Conservation (phyloP, 768 basidiomycete genomes). For the Boletus tylopilopsis region DNA sequence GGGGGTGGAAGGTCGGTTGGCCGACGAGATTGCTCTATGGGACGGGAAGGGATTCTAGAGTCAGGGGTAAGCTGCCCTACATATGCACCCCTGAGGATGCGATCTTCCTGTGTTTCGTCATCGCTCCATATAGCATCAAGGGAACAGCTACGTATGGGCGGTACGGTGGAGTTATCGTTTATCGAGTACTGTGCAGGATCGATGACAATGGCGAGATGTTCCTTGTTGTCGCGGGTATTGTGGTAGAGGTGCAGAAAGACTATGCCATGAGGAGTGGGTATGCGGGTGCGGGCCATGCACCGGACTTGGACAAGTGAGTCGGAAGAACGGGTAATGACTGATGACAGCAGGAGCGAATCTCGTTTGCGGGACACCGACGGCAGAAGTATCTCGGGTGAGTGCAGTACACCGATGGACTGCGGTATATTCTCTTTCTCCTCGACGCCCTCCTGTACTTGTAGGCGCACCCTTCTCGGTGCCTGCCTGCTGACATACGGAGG, state of each 20-base stretch:
- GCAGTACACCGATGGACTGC: slow-evolving; percentile 9
- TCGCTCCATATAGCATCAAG: slow-evolving; percentile 84
- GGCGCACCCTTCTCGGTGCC: slow-evolving; percentile 63
- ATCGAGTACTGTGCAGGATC: slow-evolving; percentile 81
- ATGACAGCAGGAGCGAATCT: slow-evolving; percentile 32
- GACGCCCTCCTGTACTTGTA: slow-evolving; percentile 31
- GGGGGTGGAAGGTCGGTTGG: slow-evolving; percentile 55
- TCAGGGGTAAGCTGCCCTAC: slow-evolving; percentile 72
- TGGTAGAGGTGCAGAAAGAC: slow-evolving; percentile 94
- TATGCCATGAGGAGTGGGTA: slow-evolving; percentile 93
- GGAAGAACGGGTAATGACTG: slow-evolving; percentile 6
- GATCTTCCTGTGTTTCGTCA: slow-evolving; percentile 88
- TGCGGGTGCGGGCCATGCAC: slow-evolving; percentile 96
- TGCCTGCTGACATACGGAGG: slow-evolving; percentile 70
- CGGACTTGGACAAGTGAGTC: slow-evolving; percentile 54
- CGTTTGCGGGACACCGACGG: slow-evolving; percentile 36
- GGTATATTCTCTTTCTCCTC: slow-evolving; percentile 50
- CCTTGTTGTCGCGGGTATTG: slow-evolving; percentile 88
- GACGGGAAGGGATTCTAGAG: slow-evolving; percentile 42
- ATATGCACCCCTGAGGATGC: slow-evolving; percentile 91
- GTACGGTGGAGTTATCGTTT: slow-evolving; percentile 33
- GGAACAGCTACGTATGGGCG: slow-evolving; percentile 74
- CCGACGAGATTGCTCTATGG: slow-evolving; percentile 17
- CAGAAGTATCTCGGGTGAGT: slow-evolving; percentile 37
- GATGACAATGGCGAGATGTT: slow-evolving; percentile 93